Evolutionary conservation across 2,329 filamentous ascomycete species (phyloP), one percentile per base, ranked within the genome.

Genomic region (Ophiostoma sp.): DNA sequence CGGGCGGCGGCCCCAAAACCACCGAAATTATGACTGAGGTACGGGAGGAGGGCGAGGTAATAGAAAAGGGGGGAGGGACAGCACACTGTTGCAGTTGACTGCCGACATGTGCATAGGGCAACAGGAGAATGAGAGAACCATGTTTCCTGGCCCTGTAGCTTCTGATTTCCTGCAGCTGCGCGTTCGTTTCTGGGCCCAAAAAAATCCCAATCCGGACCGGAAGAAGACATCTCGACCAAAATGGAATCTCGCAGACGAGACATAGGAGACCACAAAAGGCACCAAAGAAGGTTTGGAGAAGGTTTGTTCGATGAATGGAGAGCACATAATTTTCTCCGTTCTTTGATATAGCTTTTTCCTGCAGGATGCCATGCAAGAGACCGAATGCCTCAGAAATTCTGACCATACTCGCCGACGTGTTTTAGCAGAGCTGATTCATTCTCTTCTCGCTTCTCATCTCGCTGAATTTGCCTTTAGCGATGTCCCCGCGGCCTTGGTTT

Each of bases 1-100:
- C 69, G 69, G 69, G 52, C 17, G 55, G 45, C 36, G 28, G 66
- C 48, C 2, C 42, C 42, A 50, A 69, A 57, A 39, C 48, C 66
- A 57, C 2, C 28, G 1, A 39, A 39, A 3, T 15, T 17, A n/a
- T 31, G n/a, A 69, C 2, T n/a, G 33, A 31, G 50, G 50, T 59
- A 57, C 50, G 52, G 52, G 36, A 31, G 52, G 52, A 28, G 50
- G 33, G 19, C 19, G 33, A 25, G 55, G 50, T 17, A 19, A 36
- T 42, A 61, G 39, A 22, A 50, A n/a, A 36, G 19, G 22, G 55
- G n/a, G 33, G 8, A 22, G 19, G 17, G 59, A 28, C 2, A 17
- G 36, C 33, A 25, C 25, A 22, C 3, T 9, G 9, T 42, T 64
- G 33, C 36, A 64, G 61, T 64, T n/a, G 61, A 64, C 61, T 64